Conservation (phyloP, 106 monocot genomes). For the Posidonia australis region DNA sequence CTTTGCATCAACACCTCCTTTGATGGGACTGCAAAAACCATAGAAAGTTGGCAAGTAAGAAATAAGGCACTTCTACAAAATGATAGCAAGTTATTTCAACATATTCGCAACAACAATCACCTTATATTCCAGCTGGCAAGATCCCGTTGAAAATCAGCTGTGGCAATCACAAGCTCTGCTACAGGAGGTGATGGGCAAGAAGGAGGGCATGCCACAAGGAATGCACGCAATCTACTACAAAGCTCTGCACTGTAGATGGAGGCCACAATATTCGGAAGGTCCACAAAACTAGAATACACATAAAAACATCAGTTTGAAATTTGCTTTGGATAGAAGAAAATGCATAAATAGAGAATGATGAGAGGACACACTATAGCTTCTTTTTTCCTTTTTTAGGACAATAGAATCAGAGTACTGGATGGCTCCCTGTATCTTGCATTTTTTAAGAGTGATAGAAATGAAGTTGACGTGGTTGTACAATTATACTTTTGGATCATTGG, state of each 20-base stretch:
- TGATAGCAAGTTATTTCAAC: background rate
- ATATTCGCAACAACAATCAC: constrained; percentile 21
- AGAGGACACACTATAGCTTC: background rate
- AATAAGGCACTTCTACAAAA: background rate
- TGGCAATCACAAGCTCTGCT: constrained; percentile 81
- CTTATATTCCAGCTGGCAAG: constrained; percentile 81
- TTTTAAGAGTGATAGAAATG: too few relatives aligned
- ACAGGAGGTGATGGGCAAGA: constrained; percentile 73
- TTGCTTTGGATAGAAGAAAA: background rate
- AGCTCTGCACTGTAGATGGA: constrained; percentile 86
- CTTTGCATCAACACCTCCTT: constrained; percentile 94
- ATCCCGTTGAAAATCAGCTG: constrained; percentile 91
- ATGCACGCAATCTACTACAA: constrained; percentile 68
- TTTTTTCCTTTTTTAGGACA: too few relatives aligned
- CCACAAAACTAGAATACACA: constrained; percentile 60
- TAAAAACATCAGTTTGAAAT: background rate
- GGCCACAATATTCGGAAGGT: constrained; percentile 76
- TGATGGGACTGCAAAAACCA: constrained; percentile 48
- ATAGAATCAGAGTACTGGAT: too few relatives aligned
- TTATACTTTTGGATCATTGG: too few relatives aligned
- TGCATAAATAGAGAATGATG: background rate
- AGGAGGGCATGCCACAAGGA: constrained; percentile 91
- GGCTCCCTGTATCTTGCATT: too few relatives aligned
- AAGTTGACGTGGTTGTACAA: too few relatives aligned
- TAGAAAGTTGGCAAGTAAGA: background rate